phyloP scores from a whole-genome alignment of 371 early-diverging fungal species.

The Lichtheimia hyalospora region DNA sequence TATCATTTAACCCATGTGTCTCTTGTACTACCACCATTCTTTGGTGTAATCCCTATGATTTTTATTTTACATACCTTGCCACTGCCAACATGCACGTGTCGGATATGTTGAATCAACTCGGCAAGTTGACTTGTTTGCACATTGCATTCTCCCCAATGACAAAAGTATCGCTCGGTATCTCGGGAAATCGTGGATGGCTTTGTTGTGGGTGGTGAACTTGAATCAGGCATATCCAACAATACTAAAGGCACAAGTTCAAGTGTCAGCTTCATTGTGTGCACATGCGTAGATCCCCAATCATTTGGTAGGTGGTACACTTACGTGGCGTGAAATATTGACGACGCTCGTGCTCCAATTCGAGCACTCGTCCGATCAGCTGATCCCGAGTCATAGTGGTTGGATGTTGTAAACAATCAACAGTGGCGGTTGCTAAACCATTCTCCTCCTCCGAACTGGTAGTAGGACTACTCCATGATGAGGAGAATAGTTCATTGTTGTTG shows the following conservation, averaged over 20 bases:
- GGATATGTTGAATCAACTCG: slow-evolving; percentile 65
- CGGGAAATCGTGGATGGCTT: too few relatives aligned
- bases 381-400: slow-evolving; percentile 29
- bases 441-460: background rate
- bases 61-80: slow-evolving; percentile 37
- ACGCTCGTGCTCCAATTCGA: slow-evolving; percentile 36
- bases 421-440: background rate
- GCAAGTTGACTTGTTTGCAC: slow-evolving; percentile 43
- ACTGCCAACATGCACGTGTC: slow-evolving; percentile 63
- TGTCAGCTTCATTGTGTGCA: too few relatives aligned
- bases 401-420: background rate
- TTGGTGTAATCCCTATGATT: too few relatives aligned
- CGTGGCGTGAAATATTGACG: slow-evolving; percentile 5
- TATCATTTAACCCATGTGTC: too few relatives aligned
- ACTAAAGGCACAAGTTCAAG: too few relatives aligned
- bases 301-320: background rate
- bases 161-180: slow-evolving; percentile 14
- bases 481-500: background rate
- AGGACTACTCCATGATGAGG: background rate
- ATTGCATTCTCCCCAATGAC: slow-evolving; percentile 63
- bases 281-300: too few relatives aligned
- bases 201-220: too few relatives aligned
- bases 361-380: slow-evolving; percentile 35
- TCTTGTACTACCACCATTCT: too few relatives aligned
- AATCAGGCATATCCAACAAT: too few relatives aligned